phyloP scores from a whole-genome alignment of 1,284 basidiomycete genomes.

The Boletus smithii region DNA sequence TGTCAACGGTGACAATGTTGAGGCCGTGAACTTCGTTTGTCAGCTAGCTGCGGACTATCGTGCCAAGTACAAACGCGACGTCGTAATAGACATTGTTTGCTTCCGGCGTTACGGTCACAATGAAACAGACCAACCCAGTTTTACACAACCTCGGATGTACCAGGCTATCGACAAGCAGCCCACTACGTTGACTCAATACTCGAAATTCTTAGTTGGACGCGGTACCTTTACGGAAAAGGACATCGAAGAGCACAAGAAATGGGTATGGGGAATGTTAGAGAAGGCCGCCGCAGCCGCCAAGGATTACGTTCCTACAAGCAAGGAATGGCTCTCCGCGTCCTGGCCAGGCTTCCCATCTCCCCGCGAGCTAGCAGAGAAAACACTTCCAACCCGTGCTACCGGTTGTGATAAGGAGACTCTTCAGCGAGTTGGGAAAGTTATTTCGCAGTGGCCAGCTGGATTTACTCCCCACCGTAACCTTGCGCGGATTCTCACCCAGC shows the following conservation, averaged over 20 bases:
- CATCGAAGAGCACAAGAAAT: slow-evolving; percentile 97
- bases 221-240: slow-evolving; percentile 95
- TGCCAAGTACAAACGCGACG: slow-evolving; percentile 98
- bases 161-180: slow-evolving; percentile 94
- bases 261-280: slow-evolving; percentile 99
- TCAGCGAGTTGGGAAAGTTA: slow-evolving; percentile 81
- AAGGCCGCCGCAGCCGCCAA: slow-evolving; percentile 88
- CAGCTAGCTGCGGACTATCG: slow-evolving; percentile 98
- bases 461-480: slow-evolving; percentile 94
- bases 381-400: slow-evolving; percentile 86
- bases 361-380: slow-evolving; percentile 90
- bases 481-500: slow-evolving; percentile 83
- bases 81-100: slow-evolving; percentile 98
- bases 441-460: slow-evolving; percentile 81
- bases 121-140: slow-evolving; percentile 98
- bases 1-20: slow-evolving; percentile 98
- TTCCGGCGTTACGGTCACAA: slow-evolving; percentile 99
- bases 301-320: slow-evolving; percentile 89
- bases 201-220: slow-evolving; percentile 86
- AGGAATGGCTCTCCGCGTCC: slow-evolving; percentile 96
- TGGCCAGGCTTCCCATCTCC: slow-evolving; percentile 99
- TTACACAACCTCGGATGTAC: slow-evolving; percentile 99
- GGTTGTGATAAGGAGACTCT: slow-evolving; percentile 80
- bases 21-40: slow-evolving; percentile 97
- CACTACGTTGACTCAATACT: slow-evolving; percentile 89